phyloP scores from a whole-genome alignment of 2,329 filamentous ascomycete genomes.

The Fusarium ambrosium region DNA sequence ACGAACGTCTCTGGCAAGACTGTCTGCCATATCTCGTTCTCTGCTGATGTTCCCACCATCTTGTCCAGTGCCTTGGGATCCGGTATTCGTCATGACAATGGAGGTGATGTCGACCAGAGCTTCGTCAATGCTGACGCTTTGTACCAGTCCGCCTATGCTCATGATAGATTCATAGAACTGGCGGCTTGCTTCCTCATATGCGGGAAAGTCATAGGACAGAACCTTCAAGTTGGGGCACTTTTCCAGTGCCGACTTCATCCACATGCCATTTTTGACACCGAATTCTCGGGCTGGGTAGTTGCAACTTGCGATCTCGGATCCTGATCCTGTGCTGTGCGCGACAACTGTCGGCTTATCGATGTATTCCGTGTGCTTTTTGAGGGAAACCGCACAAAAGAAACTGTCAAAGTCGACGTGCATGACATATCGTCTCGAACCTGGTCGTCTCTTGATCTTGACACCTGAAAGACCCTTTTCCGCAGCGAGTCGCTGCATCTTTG shows the following conservation, averaged over 20 bases:
- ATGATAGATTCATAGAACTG: constrained; percentile 90
- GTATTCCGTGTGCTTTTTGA: constrained; percentile 81
- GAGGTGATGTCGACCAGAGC: constrained; percentile 87
- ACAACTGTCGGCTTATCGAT: constrained; percentile 86
- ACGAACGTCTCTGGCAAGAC: constrained; percentile 75
- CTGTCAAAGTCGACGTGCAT: constrained; percentile 98
- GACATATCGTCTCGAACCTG: constrained; percentile 81
- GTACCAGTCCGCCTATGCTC: constrained; percentile 83
- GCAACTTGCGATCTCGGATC: constrained; percentile 96
- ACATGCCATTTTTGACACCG: constrained; percentile 98
- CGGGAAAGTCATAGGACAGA: constrained; percentile 94
- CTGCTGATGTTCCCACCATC: constrained; percentile 78
- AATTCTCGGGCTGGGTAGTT: constrained; percentile 91
- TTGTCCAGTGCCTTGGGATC: constrained; percentile 73
- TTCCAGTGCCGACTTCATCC: constrained; percentile 93
- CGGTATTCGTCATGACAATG: constrained; percentile 74
- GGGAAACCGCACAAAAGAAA: constrained; percentile 95
- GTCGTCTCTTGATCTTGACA: constrained; percentile 64
- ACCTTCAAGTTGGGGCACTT: constrained; percentile 89
- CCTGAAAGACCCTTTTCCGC: constrained; percentile 71
- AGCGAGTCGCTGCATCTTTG: constrained; percentile 85
- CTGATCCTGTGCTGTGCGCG: constrained; percentile 86
- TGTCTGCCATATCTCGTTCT: constrained; percentile 83
- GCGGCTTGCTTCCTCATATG: constrained; percentile 91
- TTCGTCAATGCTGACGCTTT: constrained; percentile 98